Evolutionary conservation across 805 yeast species (phyloP).

Genomic region (Metschnikowia shivogae): DNA sequence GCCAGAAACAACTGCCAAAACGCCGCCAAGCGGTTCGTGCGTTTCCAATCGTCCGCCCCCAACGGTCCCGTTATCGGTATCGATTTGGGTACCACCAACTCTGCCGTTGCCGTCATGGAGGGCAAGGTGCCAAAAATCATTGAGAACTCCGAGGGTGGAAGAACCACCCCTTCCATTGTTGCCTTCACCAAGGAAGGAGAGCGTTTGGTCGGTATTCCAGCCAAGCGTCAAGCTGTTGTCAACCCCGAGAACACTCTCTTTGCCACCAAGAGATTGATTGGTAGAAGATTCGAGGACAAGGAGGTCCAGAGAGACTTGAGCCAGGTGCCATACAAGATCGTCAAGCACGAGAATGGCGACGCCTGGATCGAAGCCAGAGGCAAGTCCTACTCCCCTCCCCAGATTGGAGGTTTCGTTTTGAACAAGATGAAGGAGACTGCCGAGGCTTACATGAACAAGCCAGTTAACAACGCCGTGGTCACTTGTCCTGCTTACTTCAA

Average conservation of each 20-base stretch:
- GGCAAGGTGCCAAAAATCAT: slow-evolving; percentile 72
- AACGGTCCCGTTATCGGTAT: slow-evolving; percentile 71
- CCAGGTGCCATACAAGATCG: slow-evolving; percentile 87
- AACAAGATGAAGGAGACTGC: slow-evolving; percentile 99
- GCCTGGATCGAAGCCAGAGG: slow-evolving; percentile 95
- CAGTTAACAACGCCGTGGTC: slow-evolving; percentile 84
- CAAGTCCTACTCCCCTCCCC: slow-evolving; percentile 87
- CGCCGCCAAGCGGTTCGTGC: slow-evolving; percentile 34
- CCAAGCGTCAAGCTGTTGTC: slow-evolving; percentile 93
- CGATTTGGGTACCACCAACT: slow-evolving; percentile 85
- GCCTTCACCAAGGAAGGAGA: slow-evolving; percentile 85
- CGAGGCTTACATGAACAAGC: slow-evolving; percentile 83
- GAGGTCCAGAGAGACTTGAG: slow-evolving; percentile 89
- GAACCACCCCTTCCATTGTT: slow-evolving; percentile 87
- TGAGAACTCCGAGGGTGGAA: slow-evolving; percentile 64
- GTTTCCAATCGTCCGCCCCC: slow-evolving; percentile 19
- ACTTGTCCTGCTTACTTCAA: slow-evolving; percentile 89
- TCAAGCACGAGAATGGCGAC: slow-evolving; percentile 88
- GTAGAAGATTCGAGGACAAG: slow-evolving; percentile 82
- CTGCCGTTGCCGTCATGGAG: slow-evolving; percentile 84
- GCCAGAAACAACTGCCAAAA: slow-evolving; percentile 38
- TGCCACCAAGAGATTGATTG: slow-evolving; percentile 93
- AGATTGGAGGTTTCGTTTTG: slow-evolving; percentile 87
- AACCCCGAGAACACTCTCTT: slow-evolving; percentile 91
- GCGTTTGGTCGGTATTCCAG: slow-evolving; percentile 89